A percentile compares a stretch with the other conserved stretches of the same genome.
Conservation (phyloP, 2,329 filamentous ascomycete species). For the Hypoxylon sp. region DNA sequence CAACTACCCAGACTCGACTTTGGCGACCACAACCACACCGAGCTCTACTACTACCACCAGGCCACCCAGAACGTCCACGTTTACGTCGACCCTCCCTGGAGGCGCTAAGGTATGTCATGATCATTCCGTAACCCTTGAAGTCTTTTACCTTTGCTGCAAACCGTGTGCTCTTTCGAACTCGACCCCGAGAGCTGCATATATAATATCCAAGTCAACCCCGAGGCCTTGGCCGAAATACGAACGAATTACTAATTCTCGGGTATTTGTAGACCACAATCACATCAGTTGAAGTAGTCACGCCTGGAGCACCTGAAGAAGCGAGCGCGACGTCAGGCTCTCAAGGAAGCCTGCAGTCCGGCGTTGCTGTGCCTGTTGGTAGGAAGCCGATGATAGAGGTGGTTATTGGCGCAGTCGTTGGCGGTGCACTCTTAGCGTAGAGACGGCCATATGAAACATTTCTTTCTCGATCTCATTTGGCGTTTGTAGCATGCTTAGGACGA, state of each 20-base stretch:
- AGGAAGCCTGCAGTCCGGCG: conserved; percentile 48
- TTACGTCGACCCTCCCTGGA: conserved; percentile 49
- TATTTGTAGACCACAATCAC: conserved; percentile 48
- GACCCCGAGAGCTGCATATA: neutral
- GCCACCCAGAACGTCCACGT: conserved; percentile 47
- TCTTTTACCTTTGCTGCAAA: neutral
- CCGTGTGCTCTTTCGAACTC: neutral
- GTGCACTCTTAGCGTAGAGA: conserved; percentile 40
- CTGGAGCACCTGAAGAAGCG: conserved; percentile 36
- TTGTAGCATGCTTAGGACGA: conserved; percentile 29
- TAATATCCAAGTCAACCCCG: no score
- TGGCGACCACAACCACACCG: conserved; percentile 35
- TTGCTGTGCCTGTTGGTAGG: conserved; percentile 29
- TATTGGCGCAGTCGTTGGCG: conserved; percentile 46
- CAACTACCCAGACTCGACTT: conserved; percentile 34
- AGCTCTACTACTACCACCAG: conserved; percentile 31
- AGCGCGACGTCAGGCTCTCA: conserved; percentile 34
- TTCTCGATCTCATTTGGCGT: conserved; percentile 27
- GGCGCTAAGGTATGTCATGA: conserved; percentile 40
- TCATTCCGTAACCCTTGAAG: neutral
- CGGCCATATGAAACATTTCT: conserved; percentile 10
- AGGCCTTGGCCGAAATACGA: neutral
- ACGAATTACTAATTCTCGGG: conserved; percentile 15
- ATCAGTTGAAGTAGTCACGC: conserved; percentile 47
- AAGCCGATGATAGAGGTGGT: conserved; percentile 42